Evolutionary conservation across 1,139 yeast species (phyloP).

Genomic region (Spathaspora sp.): DNA sequence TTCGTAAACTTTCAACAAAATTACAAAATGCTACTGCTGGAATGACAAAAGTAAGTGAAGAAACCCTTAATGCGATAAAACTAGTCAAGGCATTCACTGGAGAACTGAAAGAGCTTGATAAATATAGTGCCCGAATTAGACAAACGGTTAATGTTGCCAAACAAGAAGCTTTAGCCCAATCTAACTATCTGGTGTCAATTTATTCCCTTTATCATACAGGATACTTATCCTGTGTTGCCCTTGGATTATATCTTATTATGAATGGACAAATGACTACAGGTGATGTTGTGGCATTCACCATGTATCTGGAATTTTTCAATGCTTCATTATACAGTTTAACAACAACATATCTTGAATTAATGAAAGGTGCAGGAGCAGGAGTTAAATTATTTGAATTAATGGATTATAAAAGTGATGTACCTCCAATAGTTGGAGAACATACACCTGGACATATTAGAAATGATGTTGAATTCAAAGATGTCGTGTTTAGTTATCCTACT

Average conservation of each 20-base stretch:
- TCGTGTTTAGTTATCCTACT: slow-evolving; percentile 82
- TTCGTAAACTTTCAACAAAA: slow-evolving; percentile 42
- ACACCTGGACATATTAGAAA: slow-evolving; percentile 47
- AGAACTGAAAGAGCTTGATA: slow-evolving; percentile 42
- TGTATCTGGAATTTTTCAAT: slow-evolving; percentile 51
- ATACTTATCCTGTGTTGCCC: slow-evolving; percentile 44
- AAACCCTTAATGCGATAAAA: slow-evolving; percentile 44
- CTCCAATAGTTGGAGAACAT: slow-evolving; percentile 42
- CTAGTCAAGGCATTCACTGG: slow-evolving; percentile 48
- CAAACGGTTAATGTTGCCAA: slow-evolving; percentile 44
- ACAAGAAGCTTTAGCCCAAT: slow-evolving; percentile 49
- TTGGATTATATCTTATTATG: slow-evolving; percentile 45
- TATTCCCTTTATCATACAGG: slow-evolving; percentile 47
- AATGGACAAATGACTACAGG: slow-evolving; percentile 47
- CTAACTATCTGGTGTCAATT: slow-evolving; percentile 47
- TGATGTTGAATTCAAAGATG: slow-evolving; percentile 63
- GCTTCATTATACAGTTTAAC: slow-evolving; percentile 51
- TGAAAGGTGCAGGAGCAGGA: slow-evolving; percentile 59
- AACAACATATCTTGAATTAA: slow-evolving; percentile 52
- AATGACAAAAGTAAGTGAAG: slow-evolving; percentile 46
- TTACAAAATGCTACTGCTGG: slow-evolving; percentile 50
- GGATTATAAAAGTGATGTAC: slow-evolving; percentile 44
- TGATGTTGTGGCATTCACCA: slow-evolving; percentile 49
- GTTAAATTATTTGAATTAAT: slow-evolving; percentile 47
- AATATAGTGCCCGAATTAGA: slow-evolving; percentile 41